Percentiles rank a stretch among this genome's conserved stretches.
Conservation (phyloP, 1,284 basidiomycete genomes). For the Thelephora terrestris region DNA sequence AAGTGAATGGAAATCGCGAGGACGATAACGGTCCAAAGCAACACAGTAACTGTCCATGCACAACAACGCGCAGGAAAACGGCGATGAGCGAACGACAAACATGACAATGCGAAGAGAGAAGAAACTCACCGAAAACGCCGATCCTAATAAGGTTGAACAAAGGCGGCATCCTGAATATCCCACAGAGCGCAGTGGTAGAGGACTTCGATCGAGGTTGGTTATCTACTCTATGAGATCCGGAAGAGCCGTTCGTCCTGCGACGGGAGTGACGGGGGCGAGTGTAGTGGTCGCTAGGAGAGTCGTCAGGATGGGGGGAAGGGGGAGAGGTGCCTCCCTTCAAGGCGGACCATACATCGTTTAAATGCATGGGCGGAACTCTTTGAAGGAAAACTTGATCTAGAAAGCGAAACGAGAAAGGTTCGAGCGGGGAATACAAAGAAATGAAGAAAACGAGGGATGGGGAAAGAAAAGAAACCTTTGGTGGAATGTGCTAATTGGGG, state of each 20-base stretch:
- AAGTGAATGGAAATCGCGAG: constrained; percentile 70
- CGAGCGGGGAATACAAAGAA: constrained; percentile 9
- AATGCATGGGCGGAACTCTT: constrained; percentile 1
- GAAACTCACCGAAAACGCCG: constrained; percentile 47
- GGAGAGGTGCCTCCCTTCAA: constrained; percentile 56
- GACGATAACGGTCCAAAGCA: constrained; percentile 65
- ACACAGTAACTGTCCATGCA: constrained; percentile 37
- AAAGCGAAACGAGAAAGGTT: too few species aligned
- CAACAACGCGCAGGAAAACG: neutral
- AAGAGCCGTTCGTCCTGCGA: constrained; percentile 11
- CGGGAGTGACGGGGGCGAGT: constrained; percentile 35
- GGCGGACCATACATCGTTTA: neutral
- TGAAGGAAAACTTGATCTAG: too few species aligned
- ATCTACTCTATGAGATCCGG: neutral
- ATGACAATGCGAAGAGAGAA: neutral
- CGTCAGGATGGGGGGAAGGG: constrained; percentile 64
- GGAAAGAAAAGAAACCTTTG: constrained; percentile 11
- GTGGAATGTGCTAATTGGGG: constrained; percentile 4
- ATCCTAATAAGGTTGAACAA: constrained; percentile 56
- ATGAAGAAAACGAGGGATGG: constrained; percentile 18
- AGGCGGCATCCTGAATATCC: constrained; percentile 32
- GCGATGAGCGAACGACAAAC: neutral
- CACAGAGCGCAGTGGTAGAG: constrained; percentile 16
- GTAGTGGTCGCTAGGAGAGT: constrained; percentile 55
- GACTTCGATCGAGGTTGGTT: too few species aligned